These are phyloP conservation scores for Paracoccidioides lutzii DNA, from an alignment of 2,329 filamentous ascomycete genomes.

Conservation along the genomic window DNA sequence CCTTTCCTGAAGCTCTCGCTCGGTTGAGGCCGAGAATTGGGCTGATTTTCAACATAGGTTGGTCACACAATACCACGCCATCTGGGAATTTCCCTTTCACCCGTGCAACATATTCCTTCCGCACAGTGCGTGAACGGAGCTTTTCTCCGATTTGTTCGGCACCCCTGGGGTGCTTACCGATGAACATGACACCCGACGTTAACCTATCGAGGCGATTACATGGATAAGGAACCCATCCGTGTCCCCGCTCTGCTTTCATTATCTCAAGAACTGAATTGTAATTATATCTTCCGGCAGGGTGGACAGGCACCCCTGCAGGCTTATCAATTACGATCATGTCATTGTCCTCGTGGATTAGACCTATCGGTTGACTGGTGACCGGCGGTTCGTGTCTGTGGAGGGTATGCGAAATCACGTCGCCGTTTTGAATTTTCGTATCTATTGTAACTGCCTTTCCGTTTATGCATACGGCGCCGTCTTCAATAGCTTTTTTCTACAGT, in stretches of 20 bases:
- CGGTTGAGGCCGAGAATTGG: slow-evolving; percentile 90
- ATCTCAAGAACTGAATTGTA: slow-evolving; percentile 94
- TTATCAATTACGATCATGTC: slow-evolving; percentile 96
- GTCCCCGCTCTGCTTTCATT: slow-evolving; percentile 60
- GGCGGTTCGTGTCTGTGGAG: slow-evolving; percentile 93
- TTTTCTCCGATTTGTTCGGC: slow-evolving; percentile 66
- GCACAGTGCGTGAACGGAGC: slow-evolving; percentile 66
- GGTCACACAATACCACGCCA: slow-evolving; percentile 79
- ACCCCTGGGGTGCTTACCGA: slow-evolving; percentile 71
- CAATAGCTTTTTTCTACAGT: slow-evolving; percentile 60
- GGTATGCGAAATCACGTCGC: slow-evolving; percentile 83
- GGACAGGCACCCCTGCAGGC: slow-evolving; percentile 85
- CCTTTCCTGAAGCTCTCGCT: slow-evolving; percentile 85
- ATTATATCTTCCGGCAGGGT: slow-evolving; percentile 88
- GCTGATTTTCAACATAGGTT: slow-evolving; percentile 86
- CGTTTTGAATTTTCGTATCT: slow-evolving; percentile 66
- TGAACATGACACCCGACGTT: slow-evolving; percentile 96
- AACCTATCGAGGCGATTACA: slow-evolving; percentile 91
- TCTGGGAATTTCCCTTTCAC: slow-evolving; percentile 87
- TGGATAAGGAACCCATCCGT: slow-evolving; percentile 49
- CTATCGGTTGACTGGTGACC: slow-evolving; percentile 66
- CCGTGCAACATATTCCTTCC: slow-evolving; percentile 89
- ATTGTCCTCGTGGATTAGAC: slow-evolving; percentile 78
- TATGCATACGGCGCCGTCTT: slow-evolving; percentile 62
- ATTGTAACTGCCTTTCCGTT: slow-evolving; percentile 61